A percentile compares a stretch with the other conserved stretches of the same genome.
Evolutionary conservation across 148 eudicot genomes (phyloP).

Genomic region (Vaccinium corymbosum): DNA sequence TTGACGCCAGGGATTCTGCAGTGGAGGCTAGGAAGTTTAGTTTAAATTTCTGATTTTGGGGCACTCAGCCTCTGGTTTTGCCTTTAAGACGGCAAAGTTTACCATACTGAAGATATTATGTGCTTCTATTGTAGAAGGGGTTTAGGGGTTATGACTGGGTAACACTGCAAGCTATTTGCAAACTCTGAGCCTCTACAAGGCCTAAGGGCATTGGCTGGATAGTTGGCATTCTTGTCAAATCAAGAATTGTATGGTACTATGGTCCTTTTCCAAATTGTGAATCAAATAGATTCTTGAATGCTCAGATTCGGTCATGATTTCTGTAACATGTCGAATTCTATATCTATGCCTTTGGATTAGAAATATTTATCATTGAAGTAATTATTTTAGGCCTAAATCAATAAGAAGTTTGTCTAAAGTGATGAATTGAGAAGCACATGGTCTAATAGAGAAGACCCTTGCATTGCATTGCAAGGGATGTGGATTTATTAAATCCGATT

Average conservation of each 20-base stretch:
- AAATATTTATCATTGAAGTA: neutral
- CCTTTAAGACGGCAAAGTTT: neutral
- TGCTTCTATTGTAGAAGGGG: neutral
- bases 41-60: neutral
- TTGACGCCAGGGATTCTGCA: neutral
- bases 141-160: neutral
- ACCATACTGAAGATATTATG: neutral
- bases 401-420: neutral
- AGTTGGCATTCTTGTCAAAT: neutral
- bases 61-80: neutral
- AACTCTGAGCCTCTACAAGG: neutral
- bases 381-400: neutral
- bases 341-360: neutral
- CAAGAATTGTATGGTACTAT: neutral
- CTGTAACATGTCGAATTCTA: neutral
- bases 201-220: neutral
- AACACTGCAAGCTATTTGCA: neutral
- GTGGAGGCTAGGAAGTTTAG: neutral
- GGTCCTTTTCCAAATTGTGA: neutral
- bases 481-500: neutral
- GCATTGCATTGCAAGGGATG: neutral
- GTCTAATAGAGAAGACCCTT: neutral
- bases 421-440: neutral
- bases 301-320: neutral
- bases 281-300: neutral